A percentile compares a stretch with the other conserved stretches of the same genome.
phyloP scores from a whole-genome alignment of 2,329 filamentous ascomycete genomes.

The Aspergillus eucalypticola region DNA sequence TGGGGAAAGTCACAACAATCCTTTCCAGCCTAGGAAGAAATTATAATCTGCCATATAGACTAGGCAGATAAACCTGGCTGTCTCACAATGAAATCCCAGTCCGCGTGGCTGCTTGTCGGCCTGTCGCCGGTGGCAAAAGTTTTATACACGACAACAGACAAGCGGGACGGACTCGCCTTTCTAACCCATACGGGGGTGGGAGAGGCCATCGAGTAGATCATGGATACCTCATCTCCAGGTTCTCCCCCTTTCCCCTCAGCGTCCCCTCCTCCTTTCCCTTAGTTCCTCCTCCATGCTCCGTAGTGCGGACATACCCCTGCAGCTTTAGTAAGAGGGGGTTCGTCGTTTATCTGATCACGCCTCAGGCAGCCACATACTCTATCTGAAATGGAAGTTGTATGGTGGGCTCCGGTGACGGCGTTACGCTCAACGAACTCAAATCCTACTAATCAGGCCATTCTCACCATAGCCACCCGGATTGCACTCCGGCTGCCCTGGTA shows the following conservation, averaged over 20 bases:
- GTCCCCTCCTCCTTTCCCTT: neutral
- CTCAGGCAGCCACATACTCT: conserved; percentile 6
- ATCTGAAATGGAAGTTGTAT: neutral
- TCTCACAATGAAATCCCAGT: neutral
- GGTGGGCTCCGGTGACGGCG: neutral
- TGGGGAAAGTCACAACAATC: too few relatives aligned
- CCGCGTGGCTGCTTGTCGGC: neutral
- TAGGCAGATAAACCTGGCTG: neutral
- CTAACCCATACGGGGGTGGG: neutral
- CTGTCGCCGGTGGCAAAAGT: neutral
- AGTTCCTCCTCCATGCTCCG: neutral
- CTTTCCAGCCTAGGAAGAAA: too few relatives aligned
- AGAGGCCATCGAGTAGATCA: neutral
- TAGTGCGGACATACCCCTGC: neutral
- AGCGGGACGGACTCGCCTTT: neutral
- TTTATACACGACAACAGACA: neutral
- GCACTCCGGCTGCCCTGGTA: neutral
- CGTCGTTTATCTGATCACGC: conserved; percentile 5
- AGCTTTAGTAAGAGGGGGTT: neutral
- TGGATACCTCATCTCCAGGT: neutral
- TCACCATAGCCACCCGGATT: neutral
- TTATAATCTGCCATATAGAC: too few relatives aligned
- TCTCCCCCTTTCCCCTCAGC: too few relatives aligned
- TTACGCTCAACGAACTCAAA: neutral
- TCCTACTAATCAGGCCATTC: neutral